Base-by-base conservation (phyloP, 768 basidiomycete genomes). In the Russula earlei region DNA sequence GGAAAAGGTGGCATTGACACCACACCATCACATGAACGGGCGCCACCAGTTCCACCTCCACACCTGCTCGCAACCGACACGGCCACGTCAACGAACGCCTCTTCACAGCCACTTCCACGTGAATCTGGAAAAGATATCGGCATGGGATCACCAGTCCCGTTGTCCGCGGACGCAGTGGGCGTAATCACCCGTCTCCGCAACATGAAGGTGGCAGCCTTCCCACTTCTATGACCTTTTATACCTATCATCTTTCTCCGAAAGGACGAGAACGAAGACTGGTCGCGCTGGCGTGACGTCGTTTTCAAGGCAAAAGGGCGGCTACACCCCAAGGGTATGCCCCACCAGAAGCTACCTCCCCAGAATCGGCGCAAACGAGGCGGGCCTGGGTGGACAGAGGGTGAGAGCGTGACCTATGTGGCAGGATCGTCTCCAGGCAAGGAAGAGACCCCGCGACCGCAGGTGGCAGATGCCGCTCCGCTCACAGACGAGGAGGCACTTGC, bases 261-360 rank as follows among this genome's bases (percentile, higher is more conserved):
- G 85, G 91, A 94, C 64, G 85, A 88, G 70, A 79, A 82, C 54
- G 91, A 94, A 66, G 90, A 93, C 63, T 91, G 85, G 86, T 81
- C 87, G 55, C 80, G 91, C 42, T 90, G 87, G 87, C 77, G 89
- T 19, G 91, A 93, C 65, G 82, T 88, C 31, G 77, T 91, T 12
- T 91, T 91, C 67, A 81, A 82, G 5, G 84, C 83, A 6, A 90
- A 87, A 68, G 83, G 79, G 5, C 72, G 75, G 29, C 69, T 89
- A 15, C 56, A 66, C 0, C 73, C 77, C 0, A 67, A 69, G 51
- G 59, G 63, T 61, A 61, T 66, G 54, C 55, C 72, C 45, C 69
- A 75, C 52, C 76, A 74, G 43, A 76, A 81, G 1, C 74, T 79
- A 3, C 82, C 84, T 3, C 82, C 81, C 17, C 78, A 78, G 49